Conservation (phyloP, 2,329 filamentous ascomycete species). For the Monosporascus sp. region DNA sequence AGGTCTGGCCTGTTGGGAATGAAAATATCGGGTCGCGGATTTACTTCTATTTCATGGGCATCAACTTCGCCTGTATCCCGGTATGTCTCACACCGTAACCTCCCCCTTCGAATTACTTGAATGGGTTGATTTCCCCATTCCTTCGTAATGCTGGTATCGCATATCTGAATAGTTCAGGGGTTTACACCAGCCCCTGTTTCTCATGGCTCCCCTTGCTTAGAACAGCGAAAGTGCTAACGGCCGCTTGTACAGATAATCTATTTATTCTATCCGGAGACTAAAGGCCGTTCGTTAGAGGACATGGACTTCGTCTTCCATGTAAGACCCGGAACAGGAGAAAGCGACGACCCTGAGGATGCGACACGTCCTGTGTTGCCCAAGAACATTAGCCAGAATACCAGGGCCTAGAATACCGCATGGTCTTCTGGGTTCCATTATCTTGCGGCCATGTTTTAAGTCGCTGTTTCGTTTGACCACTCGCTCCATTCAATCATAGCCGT, state of each 20-base stretch:
- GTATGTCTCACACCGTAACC: slow-evolving; percentile 19
- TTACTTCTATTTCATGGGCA: slow-evolving; percentile 53
- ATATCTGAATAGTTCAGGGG: too few relatives aligned
- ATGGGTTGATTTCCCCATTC: background rate
- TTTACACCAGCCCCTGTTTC: background rate
- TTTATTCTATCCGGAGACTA: slow-evolving; percentile 24
- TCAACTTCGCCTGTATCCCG: slow-evolving; percentile 43
- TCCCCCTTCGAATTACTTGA: background rate
- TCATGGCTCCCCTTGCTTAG: background rate
- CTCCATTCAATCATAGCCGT: background rate
- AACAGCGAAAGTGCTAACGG: background rate
- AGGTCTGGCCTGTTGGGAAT: slow-evolving; percentile 52
- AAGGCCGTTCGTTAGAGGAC: slow-evolving; percentile 21
- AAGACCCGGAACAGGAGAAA: background rate
- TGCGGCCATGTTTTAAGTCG: too few relatives aligned
- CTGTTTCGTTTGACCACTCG: too few relatives aligned
- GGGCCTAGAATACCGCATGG: background rate
- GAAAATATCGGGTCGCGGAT: slow-evolving; percentile 43
- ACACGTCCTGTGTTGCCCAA: background rate
- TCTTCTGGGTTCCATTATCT: too few relatives aligned
- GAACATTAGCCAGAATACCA: background rate
- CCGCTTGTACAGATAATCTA: slow-evolving; percentile 17
- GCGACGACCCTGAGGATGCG: background rate
- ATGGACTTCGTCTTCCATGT: slow-evolving; percentile 20
- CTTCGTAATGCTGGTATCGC: too few relatives aligned